These are phyloP conservation scores for Pythium dissotocum DNA, from an alignment of 352 stramenopile species.

Conservation along the genomic window DNA sequence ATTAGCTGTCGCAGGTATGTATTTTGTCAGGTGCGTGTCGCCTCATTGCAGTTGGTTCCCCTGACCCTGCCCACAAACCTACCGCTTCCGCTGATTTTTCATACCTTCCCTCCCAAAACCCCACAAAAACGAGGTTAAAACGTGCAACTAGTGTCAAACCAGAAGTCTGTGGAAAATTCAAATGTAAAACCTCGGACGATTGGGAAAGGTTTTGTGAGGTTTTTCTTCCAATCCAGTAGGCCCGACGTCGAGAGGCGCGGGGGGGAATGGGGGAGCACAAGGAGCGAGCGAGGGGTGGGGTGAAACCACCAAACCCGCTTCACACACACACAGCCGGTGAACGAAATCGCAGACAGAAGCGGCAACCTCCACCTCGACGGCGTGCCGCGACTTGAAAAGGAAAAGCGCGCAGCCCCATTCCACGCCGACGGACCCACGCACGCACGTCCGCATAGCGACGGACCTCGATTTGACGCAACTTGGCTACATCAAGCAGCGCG, in stretches of 20 bases:
- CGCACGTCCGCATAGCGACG: conserved; percentile 8
- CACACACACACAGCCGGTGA: conserved; percentile 15
- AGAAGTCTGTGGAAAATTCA: conserved; percentile 7
- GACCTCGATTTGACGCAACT: conserved; percentile 7
- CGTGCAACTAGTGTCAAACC: conserved; percentile 1
- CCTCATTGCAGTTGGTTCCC: conserved; percentile 18
- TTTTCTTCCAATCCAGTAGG: conserved; percentile 2
- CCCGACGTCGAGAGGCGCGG: not conserved
- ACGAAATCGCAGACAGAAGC: conserved; percentile 16
- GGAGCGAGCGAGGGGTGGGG: conserved; percentile 22
- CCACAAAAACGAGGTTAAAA: conserved; percentile 5
- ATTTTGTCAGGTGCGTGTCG: conserved; percentile 8
- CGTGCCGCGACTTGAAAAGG: conserved; percentile 13
- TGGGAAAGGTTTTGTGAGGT: conserved; percentile 12
- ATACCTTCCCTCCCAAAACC: conserved; percentile 10
- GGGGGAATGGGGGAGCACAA: conserved; percentile 24
- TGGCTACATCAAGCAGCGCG: conserved; percentile 6
- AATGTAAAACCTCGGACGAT: conserved; percentile 10
- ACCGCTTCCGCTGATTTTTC: conserved; percentile 15
- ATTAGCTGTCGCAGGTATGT: not conserved
- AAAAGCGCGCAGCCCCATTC: conserved; percentile 20
- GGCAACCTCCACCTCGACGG: conserved; percentile 5
- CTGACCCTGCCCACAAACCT: conserved; percentile 28
- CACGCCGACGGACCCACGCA: conserved; percentile 15
- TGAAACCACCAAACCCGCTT: conserved; percentile 8